phyloP scores from a whole-genome alignment of 768 basidiomycete species.

The Calocybe gangraenosa region DNA sequence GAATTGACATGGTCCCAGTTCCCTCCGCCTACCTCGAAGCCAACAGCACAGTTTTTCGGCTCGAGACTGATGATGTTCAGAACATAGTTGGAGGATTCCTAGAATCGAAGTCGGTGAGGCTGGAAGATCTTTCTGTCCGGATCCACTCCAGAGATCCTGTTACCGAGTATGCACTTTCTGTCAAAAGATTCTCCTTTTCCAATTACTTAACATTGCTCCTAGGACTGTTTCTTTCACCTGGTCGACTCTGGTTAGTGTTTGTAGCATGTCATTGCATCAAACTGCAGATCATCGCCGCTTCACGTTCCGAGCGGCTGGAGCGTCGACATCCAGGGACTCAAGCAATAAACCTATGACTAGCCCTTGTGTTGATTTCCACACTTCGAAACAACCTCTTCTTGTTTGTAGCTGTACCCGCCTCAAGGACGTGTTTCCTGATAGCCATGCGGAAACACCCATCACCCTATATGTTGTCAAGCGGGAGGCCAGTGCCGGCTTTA shows the following conservation, averaged over 20 bases:
- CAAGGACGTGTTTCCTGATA: slow-evolving; percentile 11
- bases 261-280: slow-evolving; percentile 17
- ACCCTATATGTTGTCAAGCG: slow-evolving; percentile 21
- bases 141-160: slow-evolving; percentile 19
- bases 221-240: slow-evolving; percentile 19
- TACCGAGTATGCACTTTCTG: slow-evolving; percentile 17
- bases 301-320: background rate
- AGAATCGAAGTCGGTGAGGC: background rate
- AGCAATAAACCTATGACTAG: background rate
- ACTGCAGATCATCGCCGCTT: slow-evolving; percentile 18
- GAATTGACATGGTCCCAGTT: slow-evolving; percentile 20
- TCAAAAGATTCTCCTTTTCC: background rate
- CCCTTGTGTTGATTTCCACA: slow-evolving; percentile 22
- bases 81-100: slow-evolving; percentile 17
- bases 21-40: background rate
- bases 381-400: slow-evolving; percentile 17
- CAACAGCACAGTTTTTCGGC: slow-evolving; percentile 8
- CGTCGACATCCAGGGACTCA: background rate
- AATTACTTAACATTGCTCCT: background rate
- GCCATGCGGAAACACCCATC: background rate
- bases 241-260: slow-evolving; percentile 23
- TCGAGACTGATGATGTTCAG: slow-evolving; percentile 4
- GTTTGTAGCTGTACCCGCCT: slow-evolving; percentile 20
- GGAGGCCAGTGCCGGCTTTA: background rate
- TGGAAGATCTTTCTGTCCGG: slow-evolving; percentile 15